phyloP scores from a whole-genome alignment of 805 yeast species.

The Metschnikowia orientalis region DNA sequence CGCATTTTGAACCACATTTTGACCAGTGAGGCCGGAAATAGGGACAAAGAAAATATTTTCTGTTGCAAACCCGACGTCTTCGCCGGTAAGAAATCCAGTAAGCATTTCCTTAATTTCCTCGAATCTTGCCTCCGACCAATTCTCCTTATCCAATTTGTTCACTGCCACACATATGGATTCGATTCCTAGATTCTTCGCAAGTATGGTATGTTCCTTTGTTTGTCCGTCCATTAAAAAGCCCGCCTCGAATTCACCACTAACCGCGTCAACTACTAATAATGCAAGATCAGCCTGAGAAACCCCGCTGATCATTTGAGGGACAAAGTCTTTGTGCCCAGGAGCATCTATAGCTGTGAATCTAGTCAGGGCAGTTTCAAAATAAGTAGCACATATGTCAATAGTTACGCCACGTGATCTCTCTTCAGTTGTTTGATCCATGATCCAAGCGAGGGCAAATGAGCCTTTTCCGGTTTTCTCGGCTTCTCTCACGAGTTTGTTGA shows the following conservation, averaged over 20 bases:
- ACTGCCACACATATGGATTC: conserved; percentile 55
- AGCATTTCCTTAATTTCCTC: conserved; percentile 48
- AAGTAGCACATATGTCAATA: conserved; percentile 67
- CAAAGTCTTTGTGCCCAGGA: conserved; percentile 79
- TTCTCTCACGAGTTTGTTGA: conserved; percentile 60
- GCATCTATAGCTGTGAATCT: conserved; percentile 74
- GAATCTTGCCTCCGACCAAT: conserved; percentile 54
- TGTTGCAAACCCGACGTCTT: conserved; percentile 45
- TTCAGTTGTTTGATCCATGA: conserved; percentile 74
- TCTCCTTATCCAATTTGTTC: conserved; percentile 64
- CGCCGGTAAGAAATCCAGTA: conserved; percentile 44
- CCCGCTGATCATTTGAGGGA: conserved; percentile 84
- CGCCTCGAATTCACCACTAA: conserved; percentile 63
- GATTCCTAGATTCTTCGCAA: conserved; percentile 67
- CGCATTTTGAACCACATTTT: conserved; percentile 50
- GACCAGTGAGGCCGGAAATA: conserved; percentile 65
- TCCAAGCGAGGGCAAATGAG: conserved; percentile 82
- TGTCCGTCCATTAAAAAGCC: conserved; percentile 68
- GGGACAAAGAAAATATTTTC: conserved; percentile 54
- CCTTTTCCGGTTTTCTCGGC: conserved; percentile 66
- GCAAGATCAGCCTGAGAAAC: conserved; percentile 77
- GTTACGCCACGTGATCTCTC: conserved; percentile 77
- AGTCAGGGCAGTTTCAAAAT: conserved; percentile 52
- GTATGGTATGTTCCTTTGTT: conserved; percentile 71
- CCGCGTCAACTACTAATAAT: conserved; percentile 64